A percentile compares a stretch with the other conserved stretches of the same genome.
These are phyloP conservation scores for Leccinum fibrillosum DNA, from an alignment of 768 basidiomycete genomes.

Conservation along the genomic window DNA sequence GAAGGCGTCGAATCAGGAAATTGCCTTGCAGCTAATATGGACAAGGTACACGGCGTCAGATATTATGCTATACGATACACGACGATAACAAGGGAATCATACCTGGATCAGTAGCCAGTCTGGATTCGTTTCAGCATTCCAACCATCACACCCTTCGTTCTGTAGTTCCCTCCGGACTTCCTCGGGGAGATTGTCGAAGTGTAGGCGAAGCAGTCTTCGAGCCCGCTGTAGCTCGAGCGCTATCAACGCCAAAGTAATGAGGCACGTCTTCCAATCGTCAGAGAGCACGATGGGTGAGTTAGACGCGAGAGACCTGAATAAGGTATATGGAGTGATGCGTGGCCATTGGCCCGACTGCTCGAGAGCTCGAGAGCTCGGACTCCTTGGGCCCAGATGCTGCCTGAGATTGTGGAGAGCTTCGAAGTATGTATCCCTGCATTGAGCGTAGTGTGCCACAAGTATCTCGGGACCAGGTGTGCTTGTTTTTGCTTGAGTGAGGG, in stretches of 20 bases:
- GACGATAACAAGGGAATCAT: not conserved
- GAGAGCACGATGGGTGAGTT: constrained; percentile 15
- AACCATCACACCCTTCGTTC: constrained; percentile 20
- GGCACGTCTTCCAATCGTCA: constrained; percentile 25
- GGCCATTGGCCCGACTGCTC: constrained; percentile 36
- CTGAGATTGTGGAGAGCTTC: not conserved
- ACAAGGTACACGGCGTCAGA: constrained; percentile 3
- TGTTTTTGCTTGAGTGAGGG: not conserved
- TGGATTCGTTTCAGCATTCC: constrained; percentile 11
- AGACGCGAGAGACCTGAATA: constrained; percentile 33
- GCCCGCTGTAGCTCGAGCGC: constrained; percentile 35
- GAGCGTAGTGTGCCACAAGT: constrained; percentile 9
- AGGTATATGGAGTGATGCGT: constrained; percentile 31
- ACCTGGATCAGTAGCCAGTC: constrained; percentile 48
- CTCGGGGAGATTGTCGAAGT: constrained; percentile 19
- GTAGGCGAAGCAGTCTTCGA: constrained; percentile 30
- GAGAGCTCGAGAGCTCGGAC: constrained; percentile 16
- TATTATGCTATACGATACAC: not conserved
- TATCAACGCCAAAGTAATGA: constrained; percentile 28
- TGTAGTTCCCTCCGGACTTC: constrained; percentile 30
- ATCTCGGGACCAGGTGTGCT: not conserved
- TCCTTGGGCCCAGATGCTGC: constrained; percentile 13
- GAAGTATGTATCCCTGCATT: constrained; percentile 5
- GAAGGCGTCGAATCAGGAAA: constrained; percentile 2
- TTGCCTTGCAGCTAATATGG: constrained; percentile 26